Conservation (phyloP, 2,329 filamentous ascomycete genomes). For the Exophiala phaeomuriformis region DNA sequence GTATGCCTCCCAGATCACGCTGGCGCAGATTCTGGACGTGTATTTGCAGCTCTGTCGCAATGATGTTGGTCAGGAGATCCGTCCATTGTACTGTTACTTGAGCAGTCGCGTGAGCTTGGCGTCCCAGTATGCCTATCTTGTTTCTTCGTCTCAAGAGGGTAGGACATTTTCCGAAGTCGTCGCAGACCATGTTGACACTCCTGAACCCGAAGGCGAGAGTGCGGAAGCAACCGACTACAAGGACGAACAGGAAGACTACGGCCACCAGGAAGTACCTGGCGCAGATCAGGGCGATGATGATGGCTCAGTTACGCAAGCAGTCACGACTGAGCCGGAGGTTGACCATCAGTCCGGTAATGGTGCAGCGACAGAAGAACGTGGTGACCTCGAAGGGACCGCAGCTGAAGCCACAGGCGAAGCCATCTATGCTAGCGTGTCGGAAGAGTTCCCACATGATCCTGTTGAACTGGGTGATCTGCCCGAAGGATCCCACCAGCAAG, state of each 20-base stretch:
- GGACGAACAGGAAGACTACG: conserved; percentile 1
- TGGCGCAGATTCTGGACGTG: conserved; percentile 53
- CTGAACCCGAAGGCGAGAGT: conserved; percentile 11
- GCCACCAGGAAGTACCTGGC: background rate
- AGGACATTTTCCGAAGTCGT: conserved; percentile 49
- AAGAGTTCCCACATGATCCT: background rate
- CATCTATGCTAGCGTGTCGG: background rate
- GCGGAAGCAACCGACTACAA: background rate
- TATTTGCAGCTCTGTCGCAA: conserved; percentile 54
- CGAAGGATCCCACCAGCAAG: background rate
- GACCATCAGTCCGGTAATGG: background rate
- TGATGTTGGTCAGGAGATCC: conserved; percentile 47
- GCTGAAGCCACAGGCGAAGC: background rate
- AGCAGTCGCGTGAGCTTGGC: conserved; percentile 48
- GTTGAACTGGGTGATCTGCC: background rate
- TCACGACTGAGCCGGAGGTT: background rate
- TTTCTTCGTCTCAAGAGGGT: conserved; percentile 48
- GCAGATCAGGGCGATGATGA: background rate
- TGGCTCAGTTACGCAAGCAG: background rate
- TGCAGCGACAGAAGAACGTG: background rate
- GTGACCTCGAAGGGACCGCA: background rate
- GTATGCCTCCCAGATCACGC: conserved; percentile 43
- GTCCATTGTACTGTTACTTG: conserved; percentile 54
- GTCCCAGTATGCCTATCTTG: conserved; percentile 47
- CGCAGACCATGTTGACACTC: conserved; percentile 19